phyloP scores from a whole-genome alignment of 148 eudicot genomes.

The Fagopyrum tataricum region DNA sequence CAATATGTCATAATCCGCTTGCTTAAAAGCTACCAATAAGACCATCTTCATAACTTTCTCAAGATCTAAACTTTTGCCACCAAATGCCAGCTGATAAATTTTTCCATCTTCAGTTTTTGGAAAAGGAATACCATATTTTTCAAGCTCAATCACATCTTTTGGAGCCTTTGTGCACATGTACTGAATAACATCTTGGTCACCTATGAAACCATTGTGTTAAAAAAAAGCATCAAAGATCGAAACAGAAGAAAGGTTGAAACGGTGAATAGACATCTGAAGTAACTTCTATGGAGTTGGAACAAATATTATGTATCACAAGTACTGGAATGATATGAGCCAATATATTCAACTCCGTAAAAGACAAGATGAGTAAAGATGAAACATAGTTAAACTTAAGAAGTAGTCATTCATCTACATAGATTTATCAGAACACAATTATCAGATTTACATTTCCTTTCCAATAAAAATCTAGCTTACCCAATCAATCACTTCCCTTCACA shows the following conservation, averaged over 20 bases:
- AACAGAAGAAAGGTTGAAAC: neutral
- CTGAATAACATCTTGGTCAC: conserved; percentile 98
- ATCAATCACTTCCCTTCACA: conserved; percentile 98
- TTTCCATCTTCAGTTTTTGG: conserved; percentile 98
- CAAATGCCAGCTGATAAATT: conserved; percentile 98
- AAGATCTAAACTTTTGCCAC: conserved; percentile 95
- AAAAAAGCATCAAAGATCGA: neutral
- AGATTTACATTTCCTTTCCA: too few relatives aligned
- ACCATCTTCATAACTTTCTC: conserved; percentile 63
- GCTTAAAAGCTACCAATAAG: neutral
- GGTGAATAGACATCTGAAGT: neutral
- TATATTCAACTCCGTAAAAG: too few relatives aligned
- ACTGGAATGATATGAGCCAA: too few relatives aligned
- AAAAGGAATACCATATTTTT: conserved; percentile 93
- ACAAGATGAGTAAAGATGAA: too few relatives aligned
- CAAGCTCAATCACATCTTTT: conserved; percentile 98
- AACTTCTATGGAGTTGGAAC: too few relatives aligned
- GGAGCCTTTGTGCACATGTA: conserved; percentile 99
- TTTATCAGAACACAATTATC: too few relatives aligned
- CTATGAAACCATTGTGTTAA: conserved; percentile 17
- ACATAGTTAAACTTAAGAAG: too few relatives aligned
- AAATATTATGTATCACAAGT: too few relatives aligned
- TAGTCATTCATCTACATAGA: too few relatives aligned
- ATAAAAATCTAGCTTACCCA: conserved; percentile 40
- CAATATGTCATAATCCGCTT: conserved; percentile 1